Evolutionary conservation across 306 rosid genomes (phyloP), one percentile per base, ranked within the genome.

Genomic region (Glycine tomentella): DNA sequence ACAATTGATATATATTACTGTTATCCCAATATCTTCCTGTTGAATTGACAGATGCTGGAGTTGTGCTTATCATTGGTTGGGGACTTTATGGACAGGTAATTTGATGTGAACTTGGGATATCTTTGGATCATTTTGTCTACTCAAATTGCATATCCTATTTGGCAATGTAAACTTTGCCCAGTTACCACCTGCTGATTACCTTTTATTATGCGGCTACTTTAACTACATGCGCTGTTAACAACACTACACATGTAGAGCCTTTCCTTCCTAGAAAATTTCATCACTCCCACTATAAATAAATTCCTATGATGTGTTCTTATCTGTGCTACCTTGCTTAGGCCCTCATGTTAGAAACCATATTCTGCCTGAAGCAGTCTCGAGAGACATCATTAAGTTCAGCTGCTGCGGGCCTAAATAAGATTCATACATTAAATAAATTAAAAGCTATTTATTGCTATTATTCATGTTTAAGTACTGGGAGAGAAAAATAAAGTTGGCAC

Each of bases 61-160:
- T 93, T 5, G 87, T 94, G 79, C 95, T 94, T 74, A 85, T 90
- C 13, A 92, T 94, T 59, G 98, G 98, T 67, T 94, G 98, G 98
- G 97, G 98, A 74, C 87, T 94, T 15, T 92, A 94, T 78, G 98
- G 98, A 87, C 98, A 94, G 97, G 98, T 94, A 90, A 86, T 84
- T 87, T 75, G 38, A 67, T 68, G 77, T 64, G 83, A 78, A 78
- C 69, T 74, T 17, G 66, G 48, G 40, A 50, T 77, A 58, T 25
- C 65, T 74, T 68, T 61, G 51, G 16, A 65, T 46, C 62, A 2
- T 81, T 67, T 59, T 52, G 14, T 65, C 58, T 51, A 49, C 74
- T 34, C 71, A 65, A 65, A 65, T 67, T 68, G 14, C 84, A 7
- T 74, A n/a, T n/a, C n/a, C n/a, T 74, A 61, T 44, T 40, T 78